These are phyloP conservation scores for Lipomyces sp. DNA, from an alignment of 805 yeast genomes.

Conservation along the genomic window DNA sequence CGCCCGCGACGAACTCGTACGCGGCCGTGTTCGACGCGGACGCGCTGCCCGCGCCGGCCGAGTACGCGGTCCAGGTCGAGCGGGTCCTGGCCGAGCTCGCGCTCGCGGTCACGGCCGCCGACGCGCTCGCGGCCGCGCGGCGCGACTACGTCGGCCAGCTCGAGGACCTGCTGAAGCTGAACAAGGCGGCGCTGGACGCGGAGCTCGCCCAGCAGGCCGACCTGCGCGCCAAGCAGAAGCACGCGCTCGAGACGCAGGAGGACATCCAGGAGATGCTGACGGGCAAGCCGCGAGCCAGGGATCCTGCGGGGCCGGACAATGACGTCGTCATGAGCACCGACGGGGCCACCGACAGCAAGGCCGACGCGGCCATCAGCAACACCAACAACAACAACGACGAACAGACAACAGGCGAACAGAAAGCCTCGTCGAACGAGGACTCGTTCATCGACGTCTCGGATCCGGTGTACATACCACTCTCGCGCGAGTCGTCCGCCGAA, in stretches of 20 bases:
- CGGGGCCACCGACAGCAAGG: background rate
- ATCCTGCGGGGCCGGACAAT: background rate
- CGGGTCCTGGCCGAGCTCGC: conserved; percentile 31
- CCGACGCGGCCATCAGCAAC: no score
- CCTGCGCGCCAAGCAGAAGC: conserved; percentile 35
- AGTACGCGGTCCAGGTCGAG: conserved; percentile 33
- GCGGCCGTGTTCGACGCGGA: conserved; percentile 31
- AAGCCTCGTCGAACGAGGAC: no score
- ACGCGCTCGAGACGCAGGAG: conserved; percentile 10
- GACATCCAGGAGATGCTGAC: conserved; percentile 15
- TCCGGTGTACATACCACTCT: background rate
- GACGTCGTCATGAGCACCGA: background rate
- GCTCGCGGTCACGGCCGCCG: conserved; percentile 33
- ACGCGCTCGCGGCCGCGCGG: conserved; percentile 32
- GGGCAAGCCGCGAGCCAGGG: conserved; percentile 5
- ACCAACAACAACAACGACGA: no score
- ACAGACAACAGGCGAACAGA: no score
- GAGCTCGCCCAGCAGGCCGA: conserved; percentile 33
- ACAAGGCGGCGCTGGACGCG: conserved; percentile 32
- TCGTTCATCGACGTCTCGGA: no score
- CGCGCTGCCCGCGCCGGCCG: conserved; percentile 39
- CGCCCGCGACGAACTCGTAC: conserved; percentile 20
- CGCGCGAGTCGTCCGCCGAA: background rate
- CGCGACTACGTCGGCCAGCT: conserved; percentile 34
- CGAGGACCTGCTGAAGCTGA: conserved; percentile 33